Percentiles rank a stretch among this genome's conserved stretches.
These are phyloP conservation scores for Penicillium lagena DNA, from an alignment of 495 filamentous ascomycete genomes.

Conservation along the genomic window DNA sequence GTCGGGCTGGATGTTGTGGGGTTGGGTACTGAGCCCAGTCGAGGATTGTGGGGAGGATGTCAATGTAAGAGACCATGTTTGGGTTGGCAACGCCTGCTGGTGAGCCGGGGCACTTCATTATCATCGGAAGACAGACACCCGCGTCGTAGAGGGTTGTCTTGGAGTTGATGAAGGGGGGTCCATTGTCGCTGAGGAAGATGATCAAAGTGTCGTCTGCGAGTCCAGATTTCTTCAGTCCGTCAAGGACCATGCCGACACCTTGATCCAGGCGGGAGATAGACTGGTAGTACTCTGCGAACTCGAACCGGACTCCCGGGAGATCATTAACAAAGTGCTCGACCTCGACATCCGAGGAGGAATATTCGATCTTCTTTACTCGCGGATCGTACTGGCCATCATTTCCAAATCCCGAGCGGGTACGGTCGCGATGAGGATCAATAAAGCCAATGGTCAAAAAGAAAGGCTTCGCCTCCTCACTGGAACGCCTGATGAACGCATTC, in stretches of 20 bases:
- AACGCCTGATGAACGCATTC: slow-evolving; percentile 25
- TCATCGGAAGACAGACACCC: slow-evolving; percentile 34
- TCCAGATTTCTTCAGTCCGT: slow-evolving; percentile 21
- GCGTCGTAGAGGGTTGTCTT: slow-evolving; percentile 44
- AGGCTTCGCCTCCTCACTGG: slow-evolving; percentile 16
- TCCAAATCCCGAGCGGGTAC: slow-evolving; percentile 34
- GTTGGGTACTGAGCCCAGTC: slow-evolving; percentile 25
- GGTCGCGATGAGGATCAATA: slow-evolving; percentile 38
- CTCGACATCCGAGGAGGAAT: slow-evolving; percentile 21
- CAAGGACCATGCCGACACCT: slow-evolving; percentile 33
- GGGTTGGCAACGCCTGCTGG: slow-evolving; percentile 20
- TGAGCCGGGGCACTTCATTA: slow-evolving; percentile 26
- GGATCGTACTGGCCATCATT: slow-evolving; percentile 21
- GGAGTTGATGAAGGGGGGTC: slow-evolving; percentile 41
- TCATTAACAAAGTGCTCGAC: slow-evolving; percentile 30
- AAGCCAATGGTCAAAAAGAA: slow-evolving; percentile 40
- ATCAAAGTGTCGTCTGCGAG: slow-evolving; percentile 31
- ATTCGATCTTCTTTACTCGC: slow-evolving; percentile 6
- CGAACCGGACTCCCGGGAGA: slow-evolving; percentile 25
- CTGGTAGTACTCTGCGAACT: slow-evolving; percentile 38
- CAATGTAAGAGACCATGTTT: slow-evolving; percentile 41
- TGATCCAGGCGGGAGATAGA: slow-evolving; percentile 33
- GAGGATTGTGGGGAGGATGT: slow-evolving; percentile 37
- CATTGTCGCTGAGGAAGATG: slow-evolving; percentile 41
- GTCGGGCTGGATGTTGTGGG: slow-evolving; percentile 2